These are phyloP conservation scores for Vicia villosa DNA, from an alignment of 306 rosid species.

Conservation along the genomic window DNA sequence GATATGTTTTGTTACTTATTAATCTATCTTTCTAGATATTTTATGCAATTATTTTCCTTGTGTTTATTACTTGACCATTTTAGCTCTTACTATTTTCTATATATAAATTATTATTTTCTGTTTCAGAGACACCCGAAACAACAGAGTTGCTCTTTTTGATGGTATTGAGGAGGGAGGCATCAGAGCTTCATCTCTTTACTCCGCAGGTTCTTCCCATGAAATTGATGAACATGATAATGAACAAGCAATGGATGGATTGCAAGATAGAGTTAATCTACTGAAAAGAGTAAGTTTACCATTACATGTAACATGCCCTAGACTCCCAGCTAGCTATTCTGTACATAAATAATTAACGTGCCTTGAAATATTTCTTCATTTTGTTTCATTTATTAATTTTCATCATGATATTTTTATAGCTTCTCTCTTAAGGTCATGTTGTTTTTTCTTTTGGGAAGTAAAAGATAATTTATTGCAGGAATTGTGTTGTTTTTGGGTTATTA, in stretches of 20 bases:
- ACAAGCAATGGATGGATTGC: conserved; percentile 81
- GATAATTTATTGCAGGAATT: background rate
- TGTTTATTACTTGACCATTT: conserved; percentile 18
- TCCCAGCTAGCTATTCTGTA: background rate
- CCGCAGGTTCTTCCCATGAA: conserved; percentile 65
- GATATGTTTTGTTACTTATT: background rate
- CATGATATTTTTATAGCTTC: background rate
- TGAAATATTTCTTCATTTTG: conserved; percentile 11
- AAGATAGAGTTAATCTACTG: conserved; percentile 86
- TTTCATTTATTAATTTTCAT: conserved; percentile 2
- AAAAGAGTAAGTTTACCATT: conserved; percentile 66
- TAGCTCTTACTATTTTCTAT: conserved; percentile 11
- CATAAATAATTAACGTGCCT: background rate
- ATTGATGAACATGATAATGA: conserved; percentile 94
- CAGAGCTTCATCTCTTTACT: conserved; percentile 48
- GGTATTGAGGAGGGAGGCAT: conserved; percentile 61
- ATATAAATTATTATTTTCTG: background rate
- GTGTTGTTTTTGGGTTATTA: conserved; percentile 6
- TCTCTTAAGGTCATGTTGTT: background rate
- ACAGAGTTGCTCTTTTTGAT: conserved; percentile 55
- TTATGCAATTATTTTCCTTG: conserved; percentile 11
- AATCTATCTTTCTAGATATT: conserved; percentile 10
- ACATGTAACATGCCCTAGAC: conserved; percentile 24
- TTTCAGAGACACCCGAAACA: conserved; percentile 47
- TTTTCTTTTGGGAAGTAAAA: conserved; percentile 1